These are phyloP conservation scores for Calonectria hongkongensis DNA, from an alignment of 2,329 filamentous ascomycete genomes.

Conservation along the genomic window DNA sequence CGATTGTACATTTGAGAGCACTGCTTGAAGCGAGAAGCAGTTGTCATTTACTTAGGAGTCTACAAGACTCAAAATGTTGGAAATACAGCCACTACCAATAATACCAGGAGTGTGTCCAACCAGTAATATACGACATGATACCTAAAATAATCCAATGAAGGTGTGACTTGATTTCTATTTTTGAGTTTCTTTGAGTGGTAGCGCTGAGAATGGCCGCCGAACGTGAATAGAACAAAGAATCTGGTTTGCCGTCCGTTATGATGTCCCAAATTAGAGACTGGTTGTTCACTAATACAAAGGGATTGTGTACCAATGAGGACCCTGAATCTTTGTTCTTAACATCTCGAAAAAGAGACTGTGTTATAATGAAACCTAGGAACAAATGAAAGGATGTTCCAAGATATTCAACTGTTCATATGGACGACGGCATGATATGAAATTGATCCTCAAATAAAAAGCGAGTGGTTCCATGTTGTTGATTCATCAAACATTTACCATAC, in stretches of 20 bases:
- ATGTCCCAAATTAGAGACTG: neutral
- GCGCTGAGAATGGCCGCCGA: neutral
- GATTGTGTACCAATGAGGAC: neutral
- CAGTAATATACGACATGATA: neutral
- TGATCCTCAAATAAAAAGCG: neutral
- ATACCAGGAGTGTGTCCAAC: conserved; percentile 19
- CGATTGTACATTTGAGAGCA: conserved; percentile 10
- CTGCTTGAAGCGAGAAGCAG: neutral
- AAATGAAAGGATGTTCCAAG: neutral
- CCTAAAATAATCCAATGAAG: neutral
- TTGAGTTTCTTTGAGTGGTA: neutral
- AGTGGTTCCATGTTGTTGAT: neutral
- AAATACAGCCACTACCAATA: conserved; percentile 21
- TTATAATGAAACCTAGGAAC: too few relatives aligned
- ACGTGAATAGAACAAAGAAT: conserved; percentile 17
- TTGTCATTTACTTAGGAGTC: conserved; percentile 6
- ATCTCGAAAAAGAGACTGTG: neutral
- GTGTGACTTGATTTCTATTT: neutral
- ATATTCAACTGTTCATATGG: too few relatives aligned
- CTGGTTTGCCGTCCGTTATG: neutral
- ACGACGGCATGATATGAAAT: neutral
- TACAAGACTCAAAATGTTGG: conserved; percentile 5
- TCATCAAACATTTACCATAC: neutral
- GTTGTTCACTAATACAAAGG: neutral
- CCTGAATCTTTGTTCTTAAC: neutral